A percentile compares a stretch with the other conserved stretches of the same genome.
Evolutionary conservation across 495 filamentous ascomycete genomes (phyloP).

Genomic region (Xylaria curta): DNA sequence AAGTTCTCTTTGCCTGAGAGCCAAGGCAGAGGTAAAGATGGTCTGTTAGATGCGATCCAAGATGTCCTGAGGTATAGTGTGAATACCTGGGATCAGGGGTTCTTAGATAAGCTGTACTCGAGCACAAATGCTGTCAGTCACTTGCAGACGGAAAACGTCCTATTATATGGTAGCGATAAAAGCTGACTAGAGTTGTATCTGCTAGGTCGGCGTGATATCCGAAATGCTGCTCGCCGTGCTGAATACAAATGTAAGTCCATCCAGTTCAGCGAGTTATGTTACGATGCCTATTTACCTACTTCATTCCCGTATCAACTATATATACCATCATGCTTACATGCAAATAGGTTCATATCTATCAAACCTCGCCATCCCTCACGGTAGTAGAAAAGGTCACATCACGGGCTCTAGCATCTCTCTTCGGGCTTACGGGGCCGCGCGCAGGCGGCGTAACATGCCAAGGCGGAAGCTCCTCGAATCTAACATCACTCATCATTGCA

Average conservation of each 20-base stretch:
- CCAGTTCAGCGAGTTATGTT: not conserved
- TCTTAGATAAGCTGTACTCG: slow-evolving; percentile 90
- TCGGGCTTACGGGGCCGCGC: slow-evolving; percentile 73
- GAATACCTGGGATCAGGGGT: slow-evolving; percentile 97
- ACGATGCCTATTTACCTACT: not conserved
- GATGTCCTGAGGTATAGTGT: slow-evolving; percentile 80
- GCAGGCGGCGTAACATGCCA: slow-evolving; percentile 88
- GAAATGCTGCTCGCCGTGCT: slow-evolving; percentile 82
- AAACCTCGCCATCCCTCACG: slow-evolving; percentile 87
- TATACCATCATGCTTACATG: slow-evolving; percentile 24
- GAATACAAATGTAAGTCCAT: slow-evolving; percentile 77
- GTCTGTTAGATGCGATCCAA: slow-evolving; percentile 68
- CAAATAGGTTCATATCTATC: slow-evolving; percentile 74
- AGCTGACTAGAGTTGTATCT: not conserved
- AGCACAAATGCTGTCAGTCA: slow-evolving; percentile 75
- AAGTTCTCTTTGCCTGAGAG: slow-evolving; percentile 68
- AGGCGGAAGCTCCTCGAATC: slow-evolving; percentile 86
- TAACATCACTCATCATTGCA: slow-evolving; percentile 86
- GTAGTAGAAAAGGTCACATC: slow-evolving; percentile 83
- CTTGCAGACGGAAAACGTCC: not conserved
- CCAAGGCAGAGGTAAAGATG: slow-evolving; percentile 70
- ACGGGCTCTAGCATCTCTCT: slow-evolving; percentile 70
- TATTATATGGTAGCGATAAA: not conserved
- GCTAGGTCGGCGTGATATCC: slow-evolving; percentile 73
- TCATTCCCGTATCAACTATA: not conserved